Evolutionary conservation across 106 monocot species (phyloP).

Genomic region (Narthecium ossifragum): DNA sequence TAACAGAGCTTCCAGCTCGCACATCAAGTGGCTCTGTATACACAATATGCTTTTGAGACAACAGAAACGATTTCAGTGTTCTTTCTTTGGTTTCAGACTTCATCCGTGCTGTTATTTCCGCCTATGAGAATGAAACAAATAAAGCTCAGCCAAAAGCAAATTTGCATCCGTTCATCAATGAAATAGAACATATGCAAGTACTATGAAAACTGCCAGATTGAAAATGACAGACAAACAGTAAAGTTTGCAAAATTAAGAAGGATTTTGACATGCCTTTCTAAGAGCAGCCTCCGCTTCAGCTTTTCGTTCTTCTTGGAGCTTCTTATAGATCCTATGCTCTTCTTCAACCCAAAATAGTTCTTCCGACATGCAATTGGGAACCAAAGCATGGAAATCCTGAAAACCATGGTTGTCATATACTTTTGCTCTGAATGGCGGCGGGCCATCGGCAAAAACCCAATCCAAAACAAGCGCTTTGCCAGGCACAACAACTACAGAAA

Average conservation of each 20-base stretch:
- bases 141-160: background rate
- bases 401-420: constrained; percentile 83
- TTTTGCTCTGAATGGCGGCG: constrained; percentile 59
- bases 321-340: constrained; percentile 52
- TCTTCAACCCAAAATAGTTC: constrained; percentile 80
- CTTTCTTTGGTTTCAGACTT: constrained; percentile 75
- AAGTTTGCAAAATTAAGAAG: too few relatives aligned
- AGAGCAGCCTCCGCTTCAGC: constrained; percentile 38
- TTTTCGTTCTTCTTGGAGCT: constrained; percentile 74
- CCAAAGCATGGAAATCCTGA: constrained; percentile 76
- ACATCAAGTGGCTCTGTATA: constrained; percentile 83
- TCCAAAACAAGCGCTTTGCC: constrained; percentile 64
- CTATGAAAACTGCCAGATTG: background rate
- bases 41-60: constrained; percentile 85
- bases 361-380: constrained; percentile 41
- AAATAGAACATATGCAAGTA: background rate
- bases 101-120: constrained; percentile 46
- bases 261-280: constrained; percentile 63
- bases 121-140: constrained; percentile 28
- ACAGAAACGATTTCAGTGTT: constrained; percentile 70
- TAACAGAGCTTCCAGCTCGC: constrained; percentile 64
- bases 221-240: too few relatives aligned
- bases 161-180: background rate
- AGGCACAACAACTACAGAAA: constrained; percentile 61
- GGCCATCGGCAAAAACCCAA: constrained; percentile 98